A percentile compares a stretch with the other conserved stretches of the same genome.
These are phyloP conservation scores for Talaromyces sp. DNA, from an alignment of 2,329 filamentous ascomycete genomes.

Conservation along the genomic window DNA sequence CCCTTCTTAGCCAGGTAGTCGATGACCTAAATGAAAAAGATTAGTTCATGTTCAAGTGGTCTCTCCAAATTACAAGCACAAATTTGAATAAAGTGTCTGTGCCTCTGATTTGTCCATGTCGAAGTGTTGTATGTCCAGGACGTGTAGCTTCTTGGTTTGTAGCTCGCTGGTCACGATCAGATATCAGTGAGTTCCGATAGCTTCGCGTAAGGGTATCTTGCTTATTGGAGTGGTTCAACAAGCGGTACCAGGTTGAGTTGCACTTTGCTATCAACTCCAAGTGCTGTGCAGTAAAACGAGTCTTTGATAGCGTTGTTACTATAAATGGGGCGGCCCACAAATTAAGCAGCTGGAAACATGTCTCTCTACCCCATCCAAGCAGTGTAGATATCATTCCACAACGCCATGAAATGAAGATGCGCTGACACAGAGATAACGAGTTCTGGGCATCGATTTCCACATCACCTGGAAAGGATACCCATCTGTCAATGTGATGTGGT, in stretches of 20 bases:
- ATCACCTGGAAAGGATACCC: neutral
- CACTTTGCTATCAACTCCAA: neutral
- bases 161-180: neutral
- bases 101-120: neutral
- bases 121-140: neutral
- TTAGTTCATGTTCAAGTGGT: neutral
- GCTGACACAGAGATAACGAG: neutral
- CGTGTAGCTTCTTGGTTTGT: too few species aligned
- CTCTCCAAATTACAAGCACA: neutral
- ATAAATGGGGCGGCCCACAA: neutral
- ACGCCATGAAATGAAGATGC: neutral
- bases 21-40: conserved; percentile 62
- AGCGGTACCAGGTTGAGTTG: neutral
- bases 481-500: neutral
- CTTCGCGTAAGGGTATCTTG: neutral
- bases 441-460: neutral
- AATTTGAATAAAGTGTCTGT: conserved; percentile 2
- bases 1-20: conserved; percentile 96
- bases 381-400: neutral
- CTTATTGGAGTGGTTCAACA: neutral
- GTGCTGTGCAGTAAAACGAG: neutral
- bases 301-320: neutral
- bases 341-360: neutral
- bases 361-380: neutral
- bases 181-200: neutral